Base-by-base conservation (phyloP, 495 filamentous ascomycete genomes). In the Aspergillus panamensis region DNA sequence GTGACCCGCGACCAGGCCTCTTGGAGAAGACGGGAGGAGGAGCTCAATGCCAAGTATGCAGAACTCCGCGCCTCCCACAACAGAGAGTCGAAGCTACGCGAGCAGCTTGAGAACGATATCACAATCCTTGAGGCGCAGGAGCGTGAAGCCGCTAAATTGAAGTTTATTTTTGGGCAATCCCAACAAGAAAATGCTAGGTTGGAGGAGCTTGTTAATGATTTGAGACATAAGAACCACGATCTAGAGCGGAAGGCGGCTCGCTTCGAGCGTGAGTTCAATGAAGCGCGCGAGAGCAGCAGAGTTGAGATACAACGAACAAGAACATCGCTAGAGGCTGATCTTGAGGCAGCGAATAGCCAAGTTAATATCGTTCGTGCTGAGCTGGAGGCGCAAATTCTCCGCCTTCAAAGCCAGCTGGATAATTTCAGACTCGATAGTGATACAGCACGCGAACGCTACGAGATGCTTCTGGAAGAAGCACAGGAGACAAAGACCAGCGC, bases 211-310 rank as follows among this genome's bases (percentile, higher is more conserved):
- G 77, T 91, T n/a, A 72, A 73, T 44, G 78, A 82, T 61, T 73
- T 94, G 39, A 81, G 86, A 51, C 74, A 79, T 30, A 87, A 95
- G 66, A 89, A 84, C 62, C 77, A 85, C 53, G 82, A 86, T 48
- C 75, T 90, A 59, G 75, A 84, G 54, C 62, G 78, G 48, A 70
- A 74, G 37, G 81, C 85, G 37, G 80, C 87, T 50, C 83, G 84
- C n/a, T 86, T 84, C 68, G 86, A 94, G 71, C 82, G 90, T 51
- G 91, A 97, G 66, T 87, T 88, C 61, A 83, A 89, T 58, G 88
- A 94, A 64, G 87, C 91, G 14, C 85, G 86, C 51, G 89, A 93
- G 60, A 83, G 84, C 25, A 89, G 80, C 39, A 84, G 83, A 29
- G 76, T 83, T 12, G 93, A 97, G 65, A 82, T 91, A 52, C 84